A percentile compares a stretch with the other conserved stretches of the same genome.
These are phyloP conservation scores for Phaseolus lunatus DNA, from an alignment of 306 rosid genomes.

Conservation along the genomic window DNA sequence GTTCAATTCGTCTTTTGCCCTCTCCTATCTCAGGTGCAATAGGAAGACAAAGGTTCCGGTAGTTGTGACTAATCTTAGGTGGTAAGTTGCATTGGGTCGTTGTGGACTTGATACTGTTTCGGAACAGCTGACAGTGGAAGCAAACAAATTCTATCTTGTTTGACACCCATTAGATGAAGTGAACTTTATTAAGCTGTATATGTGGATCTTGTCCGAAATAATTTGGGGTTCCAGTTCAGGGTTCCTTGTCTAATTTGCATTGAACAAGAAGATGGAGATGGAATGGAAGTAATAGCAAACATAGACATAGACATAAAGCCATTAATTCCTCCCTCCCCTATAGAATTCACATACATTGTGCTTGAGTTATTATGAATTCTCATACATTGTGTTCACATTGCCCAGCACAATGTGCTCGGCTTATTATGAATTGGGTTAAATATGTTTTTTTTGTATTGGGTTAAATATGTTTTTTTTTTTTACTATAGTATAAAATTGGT, in stretches of 20 bases:
- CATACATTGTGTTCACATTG: no score
- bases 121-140: slow-evolving; percentile 27
- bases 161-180: slow-evolving; percentile 18
- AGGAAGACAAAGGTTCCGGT: neutral
- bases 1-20: no score
- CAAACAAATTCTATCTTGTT: neutral
- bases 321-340: slow-evolving; percentile 25
- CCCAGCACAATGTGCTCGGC: no score
- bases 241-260: slow-evolving; percentile 33
- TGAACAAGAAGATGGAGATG: slow-evolving; percentile 35
- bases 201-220: slow-evolving; percentile 50
- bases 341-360: neutral
- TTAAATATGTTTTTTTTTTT: no score
- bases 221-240: slow-evolving; percentile 14
- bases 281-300: slow-evolving; percentile 18
- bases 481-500: no score
- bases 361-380: neutral
- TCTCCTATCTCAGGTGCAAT: neutral
- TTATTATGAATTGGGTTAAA: no score
- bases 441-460: no score
- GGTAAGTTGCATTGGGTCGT: neutral
- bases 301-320: slow-evolving; percentile 26
- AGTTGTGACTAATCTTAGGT: neutral
- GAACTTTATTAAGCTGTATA: slow-evolving; percentile 37
- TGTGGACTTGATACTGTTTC: neutral